Evolutionary conservation across 306 rosid species (phyloP).

Genomic region (Sicyos baderoa): DNA sequence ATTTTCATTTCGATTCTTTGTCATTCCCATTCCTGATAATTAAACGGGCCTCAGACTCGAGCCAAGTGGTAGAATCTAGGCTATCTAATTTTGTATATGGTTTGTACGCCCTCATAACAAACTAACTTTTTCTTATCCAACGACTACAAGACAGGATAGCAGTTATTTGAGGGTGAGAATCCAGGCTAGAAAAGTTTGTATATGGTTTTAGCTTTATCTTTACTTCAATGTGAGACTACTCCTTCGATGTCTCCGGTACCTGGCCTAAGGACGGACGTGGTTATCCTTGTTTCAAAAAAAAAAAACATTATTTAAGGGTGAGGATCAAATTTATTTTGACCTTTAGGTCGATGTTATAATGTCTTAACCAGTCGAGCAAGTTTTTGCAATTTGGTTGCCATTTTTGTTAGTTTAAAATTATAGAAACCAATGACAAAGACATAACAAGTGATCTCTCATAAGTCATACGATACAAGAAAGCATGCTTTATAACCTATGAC

Average conservation of each 20-base stretch:
- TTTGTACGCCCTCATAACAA: background rate
- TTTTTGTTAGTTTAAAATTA: background rate
- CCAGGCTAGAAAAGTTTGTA: no score
- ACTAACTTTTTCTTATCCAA: background rate
- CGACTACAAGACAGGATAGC: background rate
- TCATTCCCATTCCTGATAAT: background rate
- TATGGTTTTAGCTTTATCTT: no score
- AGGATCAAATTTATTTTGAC: background rate
- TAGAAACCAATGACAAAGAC: background rate
- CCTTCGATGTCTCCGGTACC: no score
- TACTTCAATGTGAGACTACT: no score
- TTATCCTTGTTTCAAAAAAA: no score
- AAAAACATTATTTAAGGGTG: no score
- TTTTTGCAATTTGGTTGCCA: background rate
- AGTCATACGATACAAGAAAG: background rate
- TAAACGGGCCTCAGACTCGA: background rate
- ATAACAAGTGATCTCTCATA: background rate
- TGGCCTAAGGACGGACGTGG: no score
- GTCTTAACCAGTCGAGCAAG: background rate
- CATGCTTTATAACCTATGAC: background rate
- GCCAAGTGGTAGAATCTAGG: background rate
- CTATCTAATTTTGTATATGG: conserved; percentile 3
- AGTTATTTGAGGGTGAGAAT: background rate
- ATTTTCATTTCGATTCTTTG: background rate
- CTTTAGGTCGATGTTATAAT: background rate